phyloP scores from a whole-genome alignment of 2,329 filamentous ascomycete genomes.

The Xylariaceae sp. region DNA sequence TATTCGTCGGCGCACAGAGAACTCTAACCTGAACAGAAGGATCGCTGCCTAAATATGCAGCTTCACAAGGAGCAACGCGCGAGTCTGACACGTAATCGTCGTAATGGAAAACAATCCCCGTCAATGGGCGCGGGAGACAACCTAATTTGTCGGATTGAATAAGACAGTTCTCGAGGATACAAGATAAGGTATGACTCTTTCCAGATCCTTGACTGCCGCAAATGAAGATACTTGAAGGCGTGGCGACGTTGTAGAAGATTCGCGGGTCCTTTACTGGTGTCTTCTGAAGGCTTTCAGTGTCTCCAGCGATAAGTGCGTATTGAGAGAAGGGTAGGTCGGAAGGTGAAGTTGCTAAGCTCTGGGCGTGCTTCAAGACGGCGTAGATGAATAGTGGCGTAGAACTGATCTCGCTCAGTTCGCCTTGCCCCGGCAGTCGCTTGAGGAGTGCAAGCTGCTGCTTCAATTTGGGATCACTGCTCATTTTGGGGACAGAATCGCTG shows the following conservation, averaged over 20 bases:
- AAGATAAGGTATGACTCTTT: conserved; percentile 66
- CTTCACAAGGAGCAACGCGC: conserved; percentile 62
- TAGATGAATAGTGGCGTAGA: conserved; percentile 31
- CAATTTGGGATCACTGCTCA: not conserved
- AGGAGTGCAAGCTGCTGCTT: conserved; percentile 20
- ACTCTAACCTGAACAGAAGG: conserved; percentile 55
- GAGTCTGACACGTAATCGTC: conserved; percentile 59
- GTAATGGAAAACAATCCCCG: conserved; percentile 70
- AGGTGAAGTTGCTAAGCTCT: not conserved
- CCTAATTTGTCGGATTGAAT: conserved; percentile 43
- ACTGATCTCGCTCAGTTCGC: conserved; percentile 27
- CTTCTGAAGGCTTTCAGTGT: not conserved
- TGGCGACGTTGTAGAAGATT: conserved; percentile 53
- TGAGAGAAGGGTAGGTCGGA: conserved; percentile 24
- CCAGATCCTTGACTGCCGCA: conserved; percentile 70
- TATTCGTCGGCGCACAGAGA: conserved; percentile 60
- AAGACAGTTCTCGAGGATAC: conserved; percentile 63
- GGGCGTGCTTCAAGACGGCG: conserved; percentile 18
- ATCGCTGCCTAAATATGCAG: conserved; percentile 58
- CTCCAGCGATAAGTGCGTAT: conserved; percentile 33
- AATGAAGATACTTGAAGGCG: conserved; percentile 65
- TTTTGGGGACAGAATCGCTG: not conserved
- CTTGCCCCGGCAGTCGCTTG: not conserved
- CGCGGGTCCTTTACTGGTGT: conserved; percentile 37
- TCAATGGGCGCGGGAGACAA: conserved; percentile 56